These are phyloP conservation scores for Penicillium egyptiacum DNA, from an alignment of 495 filamentous ascomycete genomes.

Conservation along the genomic window DNA sequence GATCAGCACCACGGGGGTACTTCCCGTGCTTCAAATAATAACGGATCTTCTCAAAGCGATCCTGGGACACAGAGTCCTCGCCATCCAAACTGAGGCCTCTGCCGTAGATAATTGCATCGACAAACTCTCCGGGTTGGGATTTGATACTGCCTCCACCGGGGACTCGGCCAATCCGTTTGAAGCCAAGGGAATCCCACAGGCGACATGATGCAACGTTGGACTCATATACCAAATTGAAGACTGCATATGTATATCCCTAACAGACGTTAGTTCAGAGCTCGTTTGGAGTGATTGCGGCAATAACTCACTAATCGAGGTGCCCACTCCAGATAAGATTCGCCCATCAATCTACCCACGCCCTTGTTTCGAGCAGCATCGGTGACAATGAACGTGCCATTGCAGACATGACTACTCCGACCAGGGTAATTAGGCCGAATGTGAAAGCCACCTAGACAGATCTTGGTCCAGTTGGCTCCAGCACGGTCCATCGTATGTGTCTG, in stretches of 20 bases:
- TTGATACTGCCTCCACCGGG: conserved; percentile 84
- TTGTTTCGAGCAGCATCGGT: conserved; percentile 86
- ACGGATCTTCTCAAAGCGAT: conserved; percentile 97
- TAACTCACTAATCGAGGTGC: conserved; percentile 74
- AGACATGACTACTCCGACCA: conserved; percentile 91
- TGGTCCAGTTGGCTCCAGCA: conserved; percentile 72
- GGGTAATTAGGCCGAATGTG: conserved; percentile 98
- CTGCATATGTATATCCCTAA: conserved; percentile 88
- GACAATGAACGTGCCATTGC: conserved; percentile 93
- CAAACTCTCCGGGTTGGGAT: conserved; percentile 72
- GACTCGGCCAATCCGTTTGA: conserved; percentile 92
- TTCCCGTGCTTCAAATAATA: conserved; percentile 95
- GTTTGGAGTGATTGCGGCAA: not conserved
- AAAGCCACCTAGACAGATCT: conserved; percentile 87
- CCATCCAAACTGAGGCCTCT: conserved; percentile 75
- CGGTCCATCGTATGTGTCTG: conserved; percentile 56
- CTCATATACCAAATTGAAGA: conserved; percentile 98
- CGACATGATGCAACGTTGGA: conserved; percentile 93
- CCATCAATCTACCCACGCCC: conserved; percentile 90
- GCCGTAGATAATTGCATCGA: conserved; percentile 97
- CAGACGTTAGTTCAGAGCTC: not conserved
- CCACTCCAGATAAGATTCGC: conserved; percentile 92
- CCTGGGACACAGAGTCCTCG: conserved; percentile 90
- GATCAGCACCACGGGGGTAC: conserved; percentile 90
- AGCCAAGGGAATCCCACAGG: conserved; percentile 97